These are phyloP conservation scores for Phenoliferia sp. DNA, from an alignment of 1,284 basidiomycete species.

Conservation along the genomic window DNA sequence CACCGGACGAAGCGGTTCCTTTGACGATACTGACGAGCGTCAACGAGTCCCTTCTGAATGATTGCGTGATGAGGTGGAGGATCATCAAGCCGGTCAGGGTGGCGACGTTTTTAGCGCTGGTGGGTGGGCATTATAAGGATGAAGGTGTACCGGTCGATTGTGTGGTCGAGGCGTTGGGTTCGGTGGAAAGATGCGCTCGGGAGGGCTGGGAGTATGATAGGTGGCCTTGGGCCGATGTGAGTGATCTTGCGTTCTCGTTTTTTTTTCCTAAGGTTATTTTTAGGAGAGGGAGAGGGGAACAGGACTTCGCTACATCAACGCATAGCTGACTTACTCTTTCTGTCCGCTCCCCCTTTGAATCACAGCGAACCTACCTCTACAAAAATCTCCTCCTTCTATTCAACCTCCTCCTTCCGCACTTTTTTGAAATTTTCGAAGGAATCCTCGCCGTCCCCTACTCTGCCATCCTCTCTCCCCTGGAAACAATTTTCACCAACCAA, in stretches of 20 bases:
- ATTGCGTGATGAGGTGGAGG: slow-evolving; percentile 85
- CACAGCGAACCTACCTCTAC: slow-evolving; percentile 31
- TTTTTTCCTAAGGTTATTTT: slow-evolving; percentile 38
- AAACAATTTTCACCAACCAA: slow-evolving; percentile 34
- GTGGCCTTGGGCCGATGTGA: slow-evolving; percentile 78
- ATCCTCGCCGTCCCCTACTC: slow-evolving; percentile 63
- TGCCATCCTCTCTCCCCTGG: slow-evolving; percentile 60
- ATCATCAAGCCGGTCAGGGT: slow-evolving; percentile 73
- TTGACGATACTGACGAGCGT: slow-evolving; percentile 79
- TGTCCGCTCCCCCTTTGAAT: neutral
- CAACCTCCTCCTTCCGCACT: slow-evolving; percentile 74
- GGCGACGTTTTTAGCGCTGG: slow-evolving; percentile 77
- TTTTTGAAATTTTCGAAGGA: slow-evolving; percentile 79
- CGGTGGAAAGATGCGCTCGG: slow-evolving; percentile 62
- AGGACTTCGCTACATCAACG: too few relatives aligned
- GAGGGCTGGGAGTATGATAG: slow-evolving; percentile 54
- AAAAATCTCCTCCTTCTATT: slow-evolving; percentile 54
- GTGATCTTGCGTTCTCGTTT: slow-evolving; percentile 40
- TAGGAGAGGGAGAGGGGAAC: too few relatives aligned
- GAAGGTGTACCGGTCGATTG: slow-evolving; percentile 61
- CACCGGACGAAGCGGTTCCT: slow-evolving; percentile 93
- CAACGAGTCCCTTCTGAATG: slow-evolving; percentile 78
- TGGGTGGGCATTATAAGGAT: slow-evolving; percentile 74
- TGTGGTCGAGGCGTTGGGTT: slow-evolving; percentile 78
- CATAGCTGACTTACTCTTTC: neutral